Percentiles rank a stretch among this genome's conserved stretches.
phyloP scores from a whole-genome alignment of 1,284 basidiomycete genomes.

The Neolentinus lepideus region DNA sequence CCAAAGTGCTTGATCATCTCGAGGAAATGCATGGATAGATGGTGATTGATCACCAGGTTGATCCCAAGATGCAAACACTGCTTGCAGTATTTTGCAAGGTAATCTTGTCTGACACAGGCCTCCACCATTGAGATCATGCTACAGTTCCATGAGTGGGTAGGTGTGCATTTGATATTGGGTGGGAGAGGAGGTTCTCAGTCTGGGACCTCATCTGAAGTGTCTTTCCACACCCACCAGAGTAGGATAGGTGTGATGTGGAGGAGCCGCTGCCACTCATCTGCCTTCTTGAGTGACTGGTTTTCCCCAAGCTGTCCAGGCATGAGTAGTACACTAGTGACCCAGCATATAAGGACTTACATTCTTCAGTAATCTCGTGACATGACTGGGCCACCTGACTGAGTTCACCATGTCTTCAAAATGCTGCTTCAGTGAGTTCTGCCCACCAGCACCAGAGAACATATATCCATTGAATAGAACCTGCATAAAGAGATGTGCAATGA shows the following conservation, averaged over 20 bases:
- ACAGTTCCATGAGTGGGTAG: constrained; percentile 5
- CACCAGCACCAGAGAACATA: constrained; percentile 15
- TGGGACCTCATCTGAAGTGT: constrained; percentile 16
- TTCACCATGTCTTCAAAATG: constrained; percentile 18
- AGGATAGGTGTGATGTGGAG: constrained; percentile 19
- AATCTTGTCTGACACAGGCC: constrained; percentile 16
- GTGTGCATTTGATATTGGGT: neutral
- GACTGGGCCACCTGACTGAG: constrained; percentile 19
- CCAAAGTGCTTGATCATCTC: constrained; percentile 21
- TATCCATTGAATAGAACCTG: constrained; percentile 13
- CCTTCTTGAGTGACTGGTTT: constrained; percentile 22
- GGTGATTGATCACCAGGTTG: constrained; percentile 21
- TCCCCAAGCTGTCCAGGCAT: constrained; percentile 14
- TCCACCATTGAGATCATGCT: constrained; percentile 18
- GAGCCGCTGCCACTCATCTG: constrained; percentile 14
- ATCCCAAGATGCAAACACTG: constrained; percentile 7
- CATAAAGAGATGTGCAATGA: constrained; percentile 16
- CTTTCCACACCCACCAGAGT: constrained; percentile 22
- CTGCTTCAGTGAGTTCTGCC: constrained; percentile 10
- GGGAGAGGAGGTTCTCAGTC: constrained; percentile 8
- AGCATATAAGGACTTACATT: constrained; percentile 15
- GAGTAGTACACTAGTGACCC: too few relatives aligned
- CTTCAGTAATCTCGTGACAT: constrained; percentile 20
- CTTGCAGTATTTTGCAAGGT: constrained; percentile 17
- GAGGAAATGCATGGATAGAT: constrained; percentile 22